Base-by-base conservation (phyloP, 106 monocot species). In the Allium fistulosum region DNA sequence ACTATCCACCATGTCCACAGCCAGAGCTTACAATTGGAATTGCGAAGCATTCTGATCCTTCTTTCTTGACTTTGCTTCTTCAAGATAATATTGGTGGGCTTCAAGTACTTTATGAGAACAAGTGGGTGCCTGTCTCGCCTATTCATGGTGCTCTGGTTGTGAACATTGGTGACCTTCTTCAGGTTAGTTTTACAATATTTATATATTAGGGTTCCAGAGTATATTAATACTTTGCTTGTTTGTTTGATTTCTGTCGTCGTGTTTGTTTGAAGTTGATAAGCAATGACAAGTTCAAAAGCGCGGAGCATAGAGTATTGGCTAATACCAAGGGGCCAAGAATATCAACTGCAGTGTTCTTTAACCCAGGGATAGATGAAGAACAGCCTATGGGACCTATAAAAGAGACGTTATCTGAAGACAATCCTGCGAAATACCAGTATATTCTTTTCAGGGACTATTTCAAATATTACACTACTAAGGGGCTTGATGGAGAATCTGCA, bases 1-100 rank as follows among this genome's bases (percentile, higher is more conserved):
- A 87, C 60, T 92, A 92, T 62, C 88, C 92, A 15, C 76, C 84
- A 11, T 88, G 92, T 62, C 87, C 88, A 7, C 75, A 92, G 76
- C 85, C 88, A 5, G 70, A 82, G 14, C 77, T 88, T 7, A 75
- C 92, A 2, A 62, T 92, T 26, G 92, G 92, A 2, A 75, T 80
- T 4, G 80, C 72, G 80, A 59, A 60, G 65, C 88, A 92, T 63
- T 72, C 87, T 0, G 92, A 92, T 55, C 62, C 82, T 0, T 70
- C 53, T 18, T 88, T 92, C 73, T 62, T 92, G 9, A 88, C 82
- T 1, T 51, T 92, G 26, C 80, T 92, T 61, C 76, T 92, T 15
- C 92, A 88, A 48, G 88, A 92, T 57, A 59, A 79, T 2, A 65
- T 82, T 17, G 85, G 88, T 10, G 92, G 87, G 10, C 75, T 92